These are phyloP conservation scores for Blepharisma stoltei DNA, from an alignment of 73 alveolate species.

Conservation along the genomic window DNA sequence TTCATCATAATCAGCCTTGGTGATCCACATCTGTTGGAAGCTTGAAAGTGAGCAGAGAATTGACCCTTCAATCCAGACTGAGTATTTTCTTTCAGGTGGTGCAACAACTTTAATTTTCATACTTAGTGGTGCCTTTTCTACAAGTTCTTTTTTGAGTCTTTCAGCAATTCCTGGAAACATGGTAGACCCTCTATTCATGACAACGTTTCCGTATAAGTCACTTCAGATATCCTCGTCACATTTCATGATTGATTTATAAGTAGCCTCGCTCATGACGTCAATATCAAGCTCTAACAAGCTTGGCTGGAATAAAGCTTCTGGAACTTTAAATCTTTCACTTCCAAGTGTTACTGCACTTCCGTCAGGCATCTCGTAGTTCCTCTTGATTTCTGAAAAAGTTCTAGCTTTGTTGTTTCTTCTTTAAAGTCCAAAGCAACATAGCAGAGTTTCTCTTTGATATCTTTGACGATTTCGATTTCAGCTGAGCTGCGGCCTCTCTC, in stretches of 20 bases:
- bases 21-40: too few relatives aligned
- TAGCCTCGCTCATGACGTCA: constrained; percentile 52
- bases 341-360: too few relatives aligned
- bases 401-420: constrained; percentile 51
- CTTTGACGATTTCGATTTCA: constrained; percentile 83
- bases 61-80: too few relatives aligned
- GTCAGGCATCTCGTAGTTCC: too few relatives aligned
- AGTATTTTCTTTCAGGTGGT: too few relatives aligned
- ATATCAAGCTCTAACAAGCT: neutral
- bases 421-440: constrained; percentile 78
- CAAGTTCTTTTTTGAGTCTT: constrained; percentile 62
- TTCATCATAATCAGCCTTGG: too few relatives aligned
- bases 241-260: constrained; percentile 61
- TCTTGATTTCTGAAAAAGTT: constrained; percentile 26
- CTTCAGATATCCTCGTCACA: constrained; percentile 63
- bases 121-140: constrained; percentile 33
- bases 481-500: constrained; percentile 79
- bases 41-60: too few relatives aligned
- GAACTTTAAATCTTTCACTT: too few relatives aligned
- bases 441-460: constrained; percentile 81
- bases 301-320: neutral
- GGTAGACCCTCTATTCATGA: constrained; percentile 83
- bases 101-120: too few relatives aligned
- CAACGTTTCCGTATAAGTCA: constrained; percentile 71
- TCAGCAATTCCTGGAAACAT: constrained; percentile 71